phyloP scores from a whole-genome alignment of 768 basidiomycete genomes.

The Tulasnella sp. region DNA sequence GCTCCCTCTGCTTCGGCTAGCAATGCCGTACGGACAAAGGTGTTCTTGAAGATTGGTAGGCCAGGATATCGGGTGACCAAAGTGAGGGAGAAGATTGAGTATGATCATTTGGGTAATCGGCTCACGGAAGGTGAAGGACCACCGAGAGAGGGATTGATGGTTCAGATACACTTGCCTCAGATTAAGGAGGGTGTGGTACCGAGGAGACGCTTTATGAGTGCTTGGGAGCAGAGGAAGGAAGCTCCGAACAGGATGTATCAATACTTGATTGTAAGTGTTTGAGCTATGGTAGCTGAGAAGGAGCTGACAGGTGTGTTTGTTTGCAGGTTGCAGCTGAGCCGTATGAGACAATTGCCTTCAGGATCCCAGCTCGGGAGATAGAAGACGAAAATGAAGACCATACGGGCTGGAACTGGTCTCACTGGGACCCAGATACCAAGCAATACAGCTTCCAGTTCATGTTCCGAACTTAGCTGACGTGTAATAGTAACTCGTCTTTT shows the following conservation, averaged over 20 bases:
- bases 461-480: constrained; percentile 33
- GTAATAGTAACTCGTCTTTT: not conserved
- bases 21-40: constrained; percentile 78
- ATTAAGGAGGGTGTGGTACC: constrained; percentile 78
- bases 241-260: constrained; percentile 94
- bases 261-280: constrained; percentile 78
- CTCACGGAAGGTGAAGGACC: constrained; percentile 35
- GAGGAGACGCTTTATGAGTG: constrained; percentile 86
- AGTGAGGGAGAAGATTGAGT: constrained; percentile 56
- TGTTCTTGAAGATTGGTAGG: constrained; percentile 93
- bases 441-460: constrained; percentile 98
- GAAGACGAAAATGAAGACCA: constrained; percentile 68
- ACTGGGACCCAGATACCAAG: constrained; percentile 99
- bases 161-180: constrained; percentile 91
- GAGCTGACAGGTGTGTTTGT: not conserved
- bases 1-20: constrained; percentile 66
- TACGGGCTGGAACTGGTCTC: constrained; percentile 92
- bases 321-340: constrained; percentile 93
- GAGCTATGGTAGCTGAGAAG: too few species aligned
- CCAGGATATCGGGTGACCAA: constrained; percentile 96
- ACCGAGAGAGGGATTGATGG: constrained; percentile 92
- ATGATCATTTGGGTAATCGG: constrained; percentile 17
- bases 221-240: constrained; percentile 94
- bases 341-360: constrained; percentile 98
- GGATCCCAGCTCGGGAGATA: constrained; percentile 92